These are phyloP conservation scores for Sclerospora graminicola DNA, from an alignment of 352 stramenopile species.

Conservation along the genomic window DNA sequence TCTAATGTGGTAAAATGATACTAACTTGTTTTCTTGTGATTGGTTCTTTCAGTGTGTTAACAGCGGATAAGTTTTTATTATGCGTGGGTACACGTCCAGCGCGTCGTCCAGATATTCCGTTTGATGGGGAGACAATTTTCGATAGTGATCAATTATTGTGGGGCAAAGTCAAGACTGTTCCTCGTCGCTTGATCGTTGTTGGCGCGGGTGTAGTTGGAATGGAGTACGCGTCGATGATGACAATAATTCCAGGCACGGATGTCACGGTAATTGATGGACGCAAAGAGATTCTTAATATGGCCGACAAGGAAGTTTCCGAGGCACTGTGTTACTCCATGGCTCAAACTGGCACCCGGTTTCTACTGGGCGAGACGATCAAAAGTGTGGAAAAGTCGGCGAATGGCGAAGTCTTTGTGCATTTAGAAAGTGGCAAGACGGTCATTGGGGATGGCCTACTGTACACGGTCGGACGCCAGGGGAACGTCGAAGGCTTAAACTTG, in stretches of 20 bases:
- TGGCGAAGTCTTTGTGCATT: slow-evolving; percentile 62
- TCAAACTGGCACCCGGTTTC: slow-evolving; percentile 80
- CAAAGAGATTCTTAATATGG: slow-evolving; percentile 84
- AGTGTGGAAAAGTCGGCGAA: slow-evolving; percentile 51
- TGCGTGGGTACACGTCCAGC: slow-evolving; percentile 79
- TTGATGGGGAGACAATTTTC: slow-evolving; percentile 81
- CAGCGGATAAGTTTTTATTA: slow-evolving; percentile 80
- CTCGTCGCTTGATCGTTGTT: slow-evolving; percentile 71
- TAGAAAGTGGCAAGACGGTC: slow-evolving; percentile 83
- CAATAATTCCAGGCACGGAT: slow-evolving; percentile 81
- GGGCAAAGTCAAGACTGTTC: slow-evolving; percentile 58
- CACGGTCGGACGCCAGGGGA: slow-evolving; percentile 79
- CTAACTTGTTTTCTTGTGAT: background rate
- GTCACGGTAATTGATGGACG: slow-evolving; percentile 85
- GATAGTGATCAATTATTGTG: slow-evolving; percentile 82
- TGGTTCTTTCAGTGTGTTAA: slow-evolving; percentile 46
- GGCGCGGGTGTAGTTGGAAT: slow-evolving; percentile 86
- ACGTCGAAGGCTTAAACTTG: slow-evolving; percentile 79
- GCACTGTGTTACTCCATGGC: slow-evolving; percentile 84
- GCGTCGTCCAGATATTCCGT: slow-evolving; percentile 69
- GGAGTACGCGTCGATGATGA: slow-evolving; percentile 89
- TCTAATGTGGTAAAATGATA: no score
- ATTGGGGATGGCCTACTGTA: slow-evolving; percentile 79
- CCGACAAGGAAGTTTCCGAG: slow-evolving; percentile 81
- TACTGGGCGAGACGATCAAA: slow-evolving; percentile 72